These are phyloP conservation scores for Hymenoscyphus occultus DNA, from an alignment of 2,329 filamentous ascomycete genomes.

Conservation along the genomic window DNA sequence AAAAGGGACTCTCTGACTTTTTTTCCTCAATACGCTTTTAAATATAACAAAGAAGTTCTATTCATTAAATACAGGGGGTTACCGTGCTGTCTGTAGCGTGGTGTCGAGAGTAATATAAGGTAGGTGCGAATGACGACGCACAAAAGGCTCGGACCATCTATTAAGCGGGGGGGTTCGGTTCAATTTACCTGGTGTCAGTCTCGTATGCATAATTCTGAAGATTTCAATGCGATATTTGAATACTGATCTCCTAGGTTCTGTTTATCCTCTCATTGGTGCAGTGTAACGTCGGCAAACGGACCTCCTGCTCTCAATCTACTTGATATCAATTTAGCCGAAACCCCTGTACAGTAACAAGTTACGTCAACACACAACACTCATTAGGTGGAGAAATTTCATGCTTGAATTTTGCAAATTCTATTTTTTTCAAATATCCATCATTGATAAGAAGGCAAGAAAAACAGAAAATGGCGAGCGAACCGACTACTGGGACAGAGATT, in stretches of 20 bases:
- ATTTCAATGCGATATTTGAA: no score
- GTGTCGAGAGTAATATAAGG: no score
- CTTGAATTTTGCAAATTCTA: not conserved
- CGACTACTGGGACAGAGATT: slow-evolving; percentile 4
- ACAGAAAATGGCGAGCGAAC: slow-evolving; percentile 8
- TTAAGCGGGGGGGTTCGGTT: no score
- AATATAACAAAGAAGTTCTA: no score
- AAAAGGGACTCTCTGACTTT: no score
- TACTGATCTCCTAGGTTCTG: not conserved
- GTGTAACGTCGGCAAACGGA: not conserved
- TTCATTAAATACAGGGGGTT: no score
- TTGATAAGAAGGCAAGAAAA: slow-evolving; percentile 14
- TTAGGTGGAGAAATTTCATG: not conserved
- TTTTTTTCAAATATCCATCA: not conserved
- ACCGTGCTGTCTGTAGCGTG: no score
- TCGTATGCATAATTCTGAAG: no score
- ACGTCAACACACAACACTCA: not conserved
- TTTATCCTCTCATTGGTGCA: not conserved
- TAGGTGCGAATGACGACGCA: no score
- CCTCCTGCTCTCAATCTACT: not conserved
- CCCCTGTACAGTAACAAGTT: not conserved
- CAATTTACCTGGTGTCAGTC: no score
- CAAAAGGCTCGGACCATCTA: no score
- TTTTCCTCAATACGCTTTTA: no score
- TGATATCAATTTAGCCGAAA: not conserved